phyloP scores from a whole-genome alignment of 495 filamentous ascomycete genomes.

The Letharia columbiana region DNA sequence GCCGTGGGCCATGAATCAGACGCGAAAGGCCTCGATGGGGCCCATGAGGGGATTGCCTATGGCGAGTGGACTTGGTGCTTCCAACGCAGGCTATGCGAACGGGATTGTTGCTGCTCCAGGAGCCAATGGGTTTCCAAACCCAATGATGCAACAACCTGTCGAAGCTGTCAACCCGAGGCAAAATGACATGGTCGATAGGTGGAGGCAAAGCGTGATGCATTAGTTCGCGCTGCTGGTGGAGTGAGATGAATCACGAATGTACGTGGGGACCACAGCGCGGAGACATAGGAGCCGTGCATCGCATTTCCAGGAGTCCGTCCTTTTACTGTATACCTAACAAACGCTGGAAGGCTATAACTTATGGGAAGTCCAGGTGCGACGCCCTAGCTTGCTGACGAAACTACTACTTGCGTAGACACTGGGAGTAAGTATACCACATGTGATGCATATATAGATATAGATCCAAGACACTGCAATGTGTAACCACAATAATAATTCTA shows the following conservation, averaged over 20 bases:
- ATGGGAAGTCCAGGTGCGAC: not conserved
- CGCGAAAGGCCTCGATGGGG: slow-evolving; percentile 19
- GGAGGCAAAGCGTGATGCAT: slow-evolving; percentile 73
- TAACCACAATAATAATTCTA: not conserved
- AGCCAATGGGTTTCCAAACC: slow-evolving; percentile 32
- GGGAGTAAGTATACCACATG: not conserved
- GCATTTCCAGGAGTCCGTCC: not conserved
- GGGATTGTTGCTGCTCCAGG: slow-evolving; percentile 27
- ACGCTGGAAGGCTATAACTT: not conserved
- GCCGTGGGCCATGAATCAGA: slow-evolving; percentile 22
- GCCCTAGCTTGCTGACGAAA: not conserved
- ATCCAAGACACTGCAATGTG: not conserved
- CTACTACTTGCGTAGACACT: not conserved
- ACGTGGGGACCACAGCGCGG: not conserved
- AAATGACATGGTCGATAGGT: slow-evolving; percentile 77
- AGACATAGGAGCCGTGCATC: not conserved
- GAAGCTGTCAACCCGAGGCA: slow-evolving; percentile 45
- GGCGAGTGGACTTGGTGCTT: slow-evolving; percentile 12
- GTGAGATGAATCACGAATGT: not conserved
- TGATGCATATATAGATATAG: not conserved
- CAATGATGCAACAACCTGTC: slow-evolving; percentile 23
- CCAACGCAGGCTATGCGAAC: slow-evolving; percentile 25
- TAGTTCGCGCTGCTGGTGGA: slow-evolving; percentile 20
- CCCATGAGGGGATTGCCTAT: slow-evolving; percentile 25
- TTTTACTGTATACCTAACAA: not conserved